phyloP scores from a whole-genome alignment of 495 filamentous ascomycete genomes.

The Penicillium desertorum region DNA sequence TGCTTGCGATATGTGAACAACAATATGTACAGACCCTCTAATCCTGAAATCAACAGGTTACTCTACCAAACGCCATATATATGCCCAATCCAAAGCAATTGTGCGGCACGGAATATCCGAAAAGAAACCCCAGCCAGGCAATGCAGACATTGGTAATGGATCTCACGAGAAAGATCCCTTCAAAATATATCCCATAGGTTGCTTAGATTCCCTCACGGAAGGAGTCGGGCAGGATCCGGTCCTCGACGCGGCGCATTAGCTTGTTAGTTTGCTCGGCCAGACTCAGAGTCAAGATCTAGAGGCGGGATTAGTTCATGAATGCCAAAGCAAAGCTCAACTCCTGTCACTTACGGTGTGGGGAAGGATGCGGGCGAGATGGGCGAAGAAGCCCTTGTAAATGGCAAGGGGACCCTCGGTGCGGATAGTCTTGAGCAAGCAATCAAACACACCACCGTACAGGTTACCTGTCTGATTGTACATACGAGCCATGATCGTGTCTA shows the following conservation, averaged over 20 bases:
- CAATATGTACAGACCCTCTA: slow-evolving; percentile 9
- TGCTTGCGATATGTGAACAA: neutral
- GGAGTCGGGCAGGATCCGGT: slow-evolving; percentile 56
- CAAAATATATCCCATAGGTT: neutral
- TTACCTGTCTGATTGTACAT: slow-evolving; percentile 99
- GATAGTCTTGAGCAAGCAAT: slow-evolving; percentile 89
- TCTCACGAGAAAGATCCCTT: neutral
- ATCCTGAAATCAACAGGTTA: neutral
- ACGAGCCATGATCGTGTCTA: slow-evolving; percentile 97
- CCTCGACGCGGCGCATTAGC: slow-evolving; percentile 74
- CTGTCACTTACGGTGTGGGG: slow-evolving; percentile 74
- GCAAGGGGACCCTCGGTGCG: slow-evolving; percentile 87
- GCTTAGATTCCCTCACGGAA: slow-evolving; percentile 49
- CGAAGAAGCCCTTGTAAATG: slow-evolving; percentile 97
- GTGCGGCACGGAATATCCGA: neutral
- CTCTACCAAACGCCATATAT: slow-evolving; percentile 16
- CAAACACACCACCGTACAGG: slow-evolving; percentile 86
- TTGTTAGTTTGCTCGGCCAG: slow-evolving; percentile 98
- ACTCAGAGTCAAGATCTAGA: slow-evolving; percentile 79
- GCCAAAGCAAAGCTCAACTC: neutral
- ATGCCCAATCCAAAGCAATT: slow-evolving; percentile 13
- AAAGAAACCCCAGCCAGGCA: slow-evolving; percentile 1
- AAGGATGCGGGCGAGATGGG: slow-evolving; percentile 89
- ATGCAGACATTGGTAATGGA: slow-evolving; percentile 4
- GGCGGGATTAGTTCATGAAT: slow-evolving; percentile 15